Percentiles rank a stretch among this genome's conserved stretches.
phyloP scores from a whole-genome alignment of 2,329 filamentous ascomycete species.

The Nigrospora oryzae region DNA sequence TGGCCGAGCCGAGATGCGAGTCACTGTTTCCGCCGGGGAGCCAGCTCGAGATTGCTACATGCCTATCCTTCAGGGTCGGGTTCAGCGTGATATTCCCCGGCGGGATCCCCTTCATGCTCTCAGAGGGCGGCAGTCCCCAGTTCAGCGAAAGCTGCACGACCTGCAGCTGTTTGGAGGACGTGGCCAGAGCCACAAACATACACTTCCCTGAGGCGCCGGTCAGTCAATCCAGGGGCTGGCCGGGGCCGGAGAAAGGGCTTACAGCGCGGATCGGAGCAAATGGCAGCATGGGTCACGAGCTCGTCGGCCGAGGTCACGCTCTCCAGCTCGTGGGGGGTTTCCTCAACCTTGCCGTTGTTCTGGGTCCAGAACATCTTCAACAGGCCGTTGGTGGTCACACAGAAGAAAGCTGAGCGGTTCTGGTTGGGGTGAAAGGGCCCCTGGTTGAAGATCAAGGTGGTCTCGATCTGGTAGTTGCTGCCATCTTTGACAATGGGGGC shows the following conservation, averaged over 20 bases:
- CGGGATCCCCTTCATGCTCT: slow-evolving; percentile 41
- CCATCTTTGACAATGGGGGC: slow-evolving; percentile 57
- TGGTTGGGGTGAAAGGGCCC: slow-evolving; percentile 67
- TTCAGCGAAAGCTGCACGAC: slow-evolving; percentile 65
- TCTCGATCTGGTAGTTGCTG: slow-evolving; percentile 60
- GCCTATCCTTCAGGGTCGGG: slow-evolving; percentile 44
- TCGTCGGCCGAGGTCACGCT: slow-evolving; percentile 64
- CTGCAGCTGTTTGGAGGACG: slow-evolving; percentile 62
- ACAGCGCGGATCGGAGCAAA: slow-evolving; percentile 65
- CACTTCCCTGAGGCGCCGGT: slow-evolving; percentile 23
- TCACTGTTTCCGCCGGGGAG: slow-evolving; percentile 36
- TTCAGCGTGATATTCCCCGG: slow-evolving; percentile 37
- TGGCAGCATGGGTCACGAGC: slow-evolving; percentile 69
- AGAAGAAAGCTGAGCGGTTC: slow-evolving; percentile 65
- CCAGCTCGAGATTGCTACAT: slow-evolving; percentile 51
- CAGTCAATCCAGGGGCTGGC: not conserved
- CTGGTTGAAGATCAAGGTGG: slow-evolving; percentile 53
- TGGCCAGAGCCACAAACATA: slow-evolving; percentile 59
- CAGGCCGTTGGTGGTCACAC: slow-evolving; percentile 64
- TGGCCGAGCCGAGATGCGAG: slow-evolving; percentile 35
- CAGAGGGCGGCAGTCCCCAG: slow-evolving; percentile 57
- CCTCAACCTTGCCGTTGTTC: slow-evolving; percentile 61
- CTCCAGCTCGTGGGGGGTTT: slow-evolving; percentile 66
- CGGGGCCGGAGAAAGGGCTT: slow-evolving; percentile 14
- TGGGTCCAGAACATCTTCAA: slow-evolving; percentile 74